Base-by-base conservation (phyloP, 2,329 filamentous ascomycete genomes). In the Nigrospora osmanthi region DNA sequence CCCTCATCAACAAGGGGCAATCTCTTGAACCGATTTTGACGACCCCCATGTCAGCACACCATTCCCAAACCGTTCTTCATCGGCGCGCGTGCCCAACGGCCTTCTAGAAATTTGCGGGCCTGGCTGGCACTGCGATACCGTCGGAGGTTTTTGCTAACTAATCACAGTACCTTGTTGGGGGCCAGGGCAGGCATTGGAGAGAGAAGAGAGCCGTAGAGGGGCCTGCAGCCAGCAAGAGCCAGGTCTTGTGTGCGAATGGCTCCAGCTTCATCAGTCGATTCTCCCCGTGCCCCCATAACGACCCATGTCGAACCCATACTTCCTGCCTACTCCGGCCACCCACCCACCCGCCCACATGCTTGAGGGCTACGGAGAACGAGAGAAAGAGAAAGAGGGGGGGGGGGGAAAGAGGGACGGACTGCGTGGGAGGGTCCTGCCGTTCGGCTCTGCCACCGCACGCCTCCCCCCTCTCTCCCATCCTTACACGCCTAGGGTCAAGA, bases 61-160 rank as follows among this genome's bases (percentile, higher is more conserved):
- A 66, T 68, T 61, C 67, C 65, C 45, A 58, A 68, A 55, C 63
- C 48, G 56, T 54, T 55, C 58, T 55, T 58, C 53, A 58, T 64
- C 59, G 61, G 59, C 61, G 61, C 57, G 57, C 66, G 64, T 65
- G 58, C 60, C 68, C 67, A 71, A 72, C 68, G 67, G 65, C 62
- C 61, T 67, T 69, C 62, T 67, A 66, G 62, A 67, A 66, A 66
- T 64, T 61, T 66, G 65, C 64, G 69, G 69, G 65, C 57, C 69
- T 12, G 32, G 12, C 35, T 53, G 48, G 55, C 51, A 54, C 55
- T 55, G 59, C 53, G 63, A 60, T 59, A 54, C 52, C 54, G 52
- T 70, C 68, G 68, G 67, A 71, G 65, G 63, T 67, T 71, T 71
- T 47, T 63, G 66, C 61, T 60, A 59, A 63, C 63, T 65, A 65